Percentiles rank a stretch among this genome's conserved stretches.
phyloP scores from a whole-genome alignment of 352 stramenopile species.

The Stramenopiles sp. region DNA sequence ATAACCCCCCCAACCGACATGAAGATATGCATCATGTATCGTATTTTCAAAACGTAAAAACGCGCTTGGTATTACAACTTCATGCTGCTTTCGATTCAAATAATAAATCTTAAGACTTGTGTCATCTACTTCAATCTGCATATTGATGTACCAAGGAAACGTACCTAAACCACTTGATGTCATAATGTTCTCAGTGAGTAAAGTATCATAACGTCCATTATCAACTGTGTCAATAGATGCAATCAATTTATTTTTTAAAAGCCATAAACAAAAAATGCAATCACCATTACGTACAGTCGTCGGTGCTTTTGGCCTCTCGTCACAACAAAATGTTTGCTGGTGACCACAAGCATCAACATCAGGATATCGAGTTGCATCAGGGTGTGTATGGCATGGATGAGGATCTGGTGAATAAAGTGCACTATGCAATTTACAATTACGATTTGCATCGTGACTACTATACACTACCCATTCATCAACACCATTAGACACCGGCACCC shows the following conservation, averaged over 20 bases:
- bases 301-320: neutral
- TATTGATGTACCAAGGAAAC: neutral
- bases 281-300: neutral
- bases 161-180: neutral
- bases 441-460: neutral
- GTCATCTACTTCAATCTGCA: neutral
- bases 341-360: neutral
- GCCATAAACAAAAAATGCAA: neutral
- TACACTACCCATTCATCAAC: neutral
- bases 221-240: neutral
- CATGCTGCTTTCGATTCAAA: neutral
- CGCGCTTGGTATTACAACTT: neutral
- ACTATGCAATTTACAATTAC: neutral
- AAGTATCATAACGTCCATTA: neutral
- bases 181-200: neutral
- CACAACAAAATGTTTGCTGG: neutral
- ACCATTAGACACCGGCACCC: neutral
- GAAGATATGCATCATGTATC: neutral
- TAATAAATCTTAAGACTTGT: neutral
- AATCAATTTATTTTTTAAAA: neutral
- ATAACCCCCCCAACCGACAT: neutral
- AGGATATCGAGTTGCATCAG: neutral
- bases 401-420: neutral
- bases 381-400: neutral
- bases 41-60: neutral